phyloP scores from a whole-genome alignment of 352 stramenopile species.

The Phytophthora megakarya region DNA sequence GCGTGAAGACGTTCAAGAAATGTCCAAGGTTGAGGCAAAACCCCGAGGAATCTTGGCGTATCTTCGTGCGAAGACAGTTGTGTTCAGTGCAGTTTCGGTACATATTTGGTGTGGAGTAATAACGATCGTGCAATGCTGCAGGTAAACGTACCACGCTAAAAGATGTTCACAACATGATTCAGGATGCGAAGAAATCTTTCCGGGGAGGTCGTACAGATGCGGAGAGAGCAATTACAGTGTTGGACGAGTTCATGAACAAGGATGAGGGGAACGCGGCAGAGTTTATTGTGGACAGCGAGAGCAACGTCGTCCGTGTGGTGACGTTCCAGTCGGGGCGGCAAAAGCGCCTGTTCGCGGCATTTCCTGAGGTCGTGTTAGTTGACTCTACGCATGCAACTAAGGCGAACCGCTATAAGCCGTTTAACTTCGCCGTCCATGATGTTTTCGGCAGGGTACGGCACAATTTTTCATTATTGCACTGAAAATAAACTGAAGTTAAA shows the following conservation, averaged over 20 bases:
- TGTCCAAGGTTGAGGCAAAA: constrained; percentile 1
- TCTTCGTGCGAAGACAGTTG: constrained; percentile 7
- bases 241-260: constrained; percentile 8
- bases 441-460: constrained; percentile 5
- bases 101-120: background rate
- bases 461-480: background rate
- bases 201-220: background rate
- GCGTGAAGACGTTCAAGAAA: background rate
- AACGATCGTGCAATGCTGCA: background rate
- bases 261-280: background rate
- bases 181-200: background rate
- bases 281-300: constrained; percentile 9
- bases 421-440: constrained; percentile 13
- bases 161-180: constrained; percentile 15
- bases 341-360: constrained; percentile 13
- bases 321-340: constrained; percentile 8
- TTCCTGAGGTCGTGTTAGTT: constrained; percentile 16
- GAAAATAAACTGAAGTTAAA: constrained; percentile 1
- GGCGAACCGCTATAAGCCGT: constrained; percentile 16
- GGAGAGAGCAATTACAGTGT: background rate
- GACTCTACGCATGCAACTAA: constrained; percentile 17
- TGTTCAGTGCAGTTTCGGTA: background rate
- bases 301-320: background rate
- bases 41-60: constrained; percentile 1
- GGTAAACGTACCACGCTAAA: background rate